Base-by-base conservation (phyloP, 2,329 filamentous ascomycete genomes). In the Pezicula radicicola region DNA sequence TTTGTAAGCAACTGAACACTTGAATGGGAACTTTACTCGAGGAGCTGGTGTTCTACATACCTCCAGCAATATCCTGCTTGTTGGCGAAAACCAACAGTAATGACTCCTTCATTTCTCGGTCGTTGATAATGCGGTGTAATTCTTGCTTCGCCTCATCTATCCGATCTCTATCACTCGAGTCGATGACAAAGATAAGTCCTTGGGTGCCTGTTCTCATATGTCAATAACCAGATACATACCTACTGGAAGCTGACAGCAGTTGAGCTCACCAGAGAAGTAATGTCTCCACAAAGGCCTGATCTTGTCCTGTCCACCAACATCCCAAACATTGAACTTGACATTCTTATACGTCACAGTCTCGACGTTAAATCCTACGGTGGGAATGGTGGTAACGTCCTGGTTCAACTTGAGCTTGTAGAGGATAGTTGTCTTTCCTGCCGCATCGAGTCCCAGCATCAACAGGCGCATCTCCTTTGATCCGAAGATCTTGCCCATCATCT, bases 321-420 rank as follows among this genome's bases (percentile, higher is more conserved):
- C 93, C 93, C 93, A 97, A 58, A 97, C 93, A 67, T 95, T 97
- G 80, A 97, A 97, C 75, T 97, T 95, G 75, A 97, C 92, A 73
- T 97, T 97, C 83, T 97, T 97, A 80, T 96, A 97, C 62, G 92
- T 95, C 66, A 97, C 92, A 4, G 91, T 96, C 80, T 97, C 93
- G 73, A 97, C 94, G 81, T 97, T 97, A 83, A 97, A 97, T 63
- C 93, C 94, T 65, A 99, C 94, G 33, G 94, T 99, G 44, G 94
- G 94, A 69, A 97, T 97, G 48, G 94, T 97, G 56, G 94, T 97
- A 66, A 97, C 92, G 70, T 96, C 92, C 79, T 97, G 91, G 74
- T 93, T 92, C 55, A 97, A 85, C 83, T 97, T 97, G 69, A 99
- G 83, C 81, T 97, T 97, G 83, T 97, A 99, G 57, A 99, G 86